Percentiles rank a stretch among this genome's conserved stretches.
Conservation (phyloP, 2,329 filamentous ascomycete species). For the Hypomyces rosellus region DNA sequence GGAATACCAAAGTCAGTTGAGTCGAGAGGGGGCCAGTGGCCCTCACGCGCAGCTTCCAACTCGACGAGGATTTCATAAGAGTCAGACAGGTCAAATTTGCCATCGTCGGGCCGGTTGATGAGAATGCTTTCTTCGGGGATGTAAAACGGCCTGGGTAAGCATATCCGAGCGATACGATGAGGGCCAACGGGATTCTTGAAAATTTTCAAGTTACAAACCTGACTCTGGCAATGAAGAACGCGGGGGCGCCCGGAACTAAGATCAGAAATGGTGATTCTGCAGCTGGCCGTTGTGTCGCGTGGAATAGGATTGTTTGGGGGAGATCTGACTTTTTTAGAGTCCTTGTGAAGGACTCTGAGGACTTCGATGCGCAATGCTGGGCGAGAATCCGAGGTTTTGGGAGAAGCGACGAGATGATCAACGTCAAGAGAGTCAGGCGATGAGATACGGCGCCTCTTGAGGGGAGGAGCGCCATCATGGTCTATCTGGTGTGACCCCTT, state of each 20-base stretch:
- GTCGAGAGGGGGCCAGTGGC: constrained; percentile 47
- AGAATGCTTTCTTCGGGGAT: constrained; percentile 47
- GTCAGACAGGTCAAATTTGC: constrained; percentile 42
- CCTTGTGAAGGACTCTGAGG: constrained; percentile 46
- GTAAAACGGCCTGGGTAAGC: constrained; percentile 43
- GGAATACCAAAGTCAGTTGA: constrained; percentile 26
- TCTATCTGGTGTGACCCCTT: constrained; percentile 28
- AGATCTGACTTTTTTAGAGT: constrained; percentile 33
- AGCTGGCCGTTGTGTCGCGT: constrained; percentile 28
- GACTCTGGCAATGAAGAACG: constrained; percentile 47
- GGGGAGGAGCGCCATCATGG: constrained; percentile 32
- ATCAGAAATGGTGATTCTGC: constrained; percentile 33
- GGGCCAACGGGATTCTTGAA: constrained; percentile 42
- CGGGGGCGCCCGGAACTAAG: constrained; percentile 29
- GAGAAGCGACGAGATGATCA: constrained; percentile 28
- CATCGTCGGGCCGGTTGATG: constrained; percentile 41
- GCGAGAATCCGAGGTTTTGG: constrained; percentile 25
- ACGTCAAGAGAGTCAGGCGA: constrained; percentile 29
- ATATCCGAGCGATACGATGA: constrained; percentile 41
- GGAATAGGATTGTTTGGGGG: constrained; percentile 23
- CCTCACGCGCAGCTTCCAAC: constrained; percentile 43
- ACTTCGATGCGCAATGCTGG: constrained; percentile 47
- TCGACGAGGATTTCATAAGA: constrained; percentile 46
- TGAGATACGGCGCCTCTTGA: constrained; percentile 46
- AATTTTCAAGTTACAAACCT: constrained; percentile 46